Evolutionary conservation across 148 eudicot species (phyloP).

Genomic region (Chenopodium album): DNA sequence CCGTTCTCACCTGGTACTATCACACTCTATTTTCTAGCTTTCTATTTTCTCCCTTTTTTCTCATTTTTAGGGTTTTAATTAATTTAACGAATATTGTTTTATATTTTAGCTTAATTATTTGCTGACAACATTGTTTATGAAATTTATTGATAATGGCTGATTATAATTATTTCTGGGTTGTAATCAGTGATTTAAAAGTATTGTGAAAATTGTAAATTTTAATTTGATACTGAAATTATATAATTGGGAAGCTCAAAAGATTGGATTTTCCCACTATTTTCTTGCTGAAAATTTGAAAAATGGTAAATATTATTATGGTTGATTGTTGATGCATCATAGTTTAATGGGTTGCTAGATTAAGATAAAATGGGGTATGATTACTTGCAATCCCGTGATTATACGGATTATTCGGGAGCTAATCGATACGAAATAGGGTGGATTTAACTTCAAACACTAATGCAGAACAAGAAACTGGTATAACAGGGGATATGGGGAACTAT

Average conservation of each 20-base stretch:
- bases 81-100: neutral
- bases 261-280: neutral
- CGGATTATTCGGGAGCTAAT: neutral
- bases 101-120: conserved; percentile 4
- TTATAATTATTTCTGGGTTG: neutral
- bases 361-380: neutral
- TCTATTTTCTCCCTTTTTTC: neutral
- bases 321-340: neutral
- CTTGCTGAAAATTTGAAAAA: neutral
- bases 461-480: neutral
- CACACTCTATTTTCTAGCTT: conserved; percentile 1
- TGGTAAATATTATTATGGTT: neutral
- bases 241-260: neutral
- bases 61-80: conserved; percentile 1
- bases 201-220: neutral
- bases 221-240: neutral
- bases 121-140: neutral
- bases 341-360: neutral
- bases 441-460: neutral
- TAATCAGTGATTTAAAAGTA: neutral
- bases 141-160: neutral
- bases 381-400: neutral
- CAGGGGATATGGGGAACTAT: neutral
- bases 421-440: neutral
- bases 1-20: conserved; percentile 14